Evolutionary conservation across 73 alveolate species (phyloP).

Genomic region (Stentor roeselii): DNA sequence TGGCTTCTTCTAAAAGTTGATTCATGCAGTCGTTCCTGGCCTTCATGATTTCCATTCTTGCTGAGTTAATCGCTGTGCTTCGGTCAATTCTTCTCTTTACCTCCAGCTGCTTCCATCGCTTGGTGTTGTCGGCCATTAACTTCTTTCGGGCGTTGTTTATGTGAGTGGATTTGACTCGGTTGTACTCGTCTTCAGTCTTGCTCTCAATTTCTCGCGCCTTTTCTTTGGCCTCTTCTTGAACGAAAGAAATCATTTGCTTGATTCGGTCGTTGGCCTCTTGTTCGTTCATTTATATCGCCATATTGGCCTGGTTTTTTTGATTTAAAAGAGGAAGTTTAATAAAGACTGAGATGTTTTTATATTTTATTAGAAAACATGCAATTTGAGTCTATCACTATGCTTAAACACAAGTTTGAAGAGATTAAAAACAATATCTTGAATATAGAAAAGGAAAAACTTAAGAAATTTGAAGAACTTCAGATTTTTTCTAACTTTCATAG

Average conservation of each 20-base stretch:
- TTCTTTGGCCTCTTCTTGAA: conserved; percentile 29
- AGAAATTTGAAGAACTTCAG: no score
- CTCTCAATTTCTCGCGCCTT: conserved; percentile 26
- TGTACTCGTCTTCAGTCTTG: conserved; percentile 28
- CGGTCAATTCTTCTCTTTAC: conserved; percentile 22
- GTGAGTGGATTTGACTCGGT: conserved; percentile 5
- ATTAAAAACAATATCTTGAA: no score
- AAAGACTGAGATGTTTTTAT: no score
- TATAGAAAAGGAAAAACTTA: no score
- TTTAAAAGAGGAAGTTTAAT: no score
- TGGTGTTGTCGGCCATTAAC: neutral
- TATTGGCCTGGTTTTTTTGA: no score
- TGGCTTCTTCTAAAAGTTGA: conserved; percentile 39
- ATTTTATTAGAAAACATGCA: no score
- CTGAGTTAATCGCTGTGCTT: conserved; percentile 38
- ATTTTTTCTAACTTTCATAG: no score
- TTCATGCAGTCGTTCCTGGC: conserved; percentile 52
- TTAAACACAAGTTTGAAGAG: no score
- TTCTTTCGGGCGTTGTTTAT: neutral
- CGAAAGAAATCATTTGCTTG: conserved; percentile 28
- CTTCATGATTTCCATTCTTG: conserved; percentile 56
- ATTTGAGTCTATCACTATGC: no score
- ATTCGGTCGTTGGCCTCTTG: conserved; percentile 19
- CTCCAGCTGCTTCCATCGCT: conserved; percentile 31
- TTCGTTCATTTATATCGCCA: no score